Base-by-base conservation (phyloP, 2,329 filamentous ascomycete species). In the Huntiella omanensis region DNA sequence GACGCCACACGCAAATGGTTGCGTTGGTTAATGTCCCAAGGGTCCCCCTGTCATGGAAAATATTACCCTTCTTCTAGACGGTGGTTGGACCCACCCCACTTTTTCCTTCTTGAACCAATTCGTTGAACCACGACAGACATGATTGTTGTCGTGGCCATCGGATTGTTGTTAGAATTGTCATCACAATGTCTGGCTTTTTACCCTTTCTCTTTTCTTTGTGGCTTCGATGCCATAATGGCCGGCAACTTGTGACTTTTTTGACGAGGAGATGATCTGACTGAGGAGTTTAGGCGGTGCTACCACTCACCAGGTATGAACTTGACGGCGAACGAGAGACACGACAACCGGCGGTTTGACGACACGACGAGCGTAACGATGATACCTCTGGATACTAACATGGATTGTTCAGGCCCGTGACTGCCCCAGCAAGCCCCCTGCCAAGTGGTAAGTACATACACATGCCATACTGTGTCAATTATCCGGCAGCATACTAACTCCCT, bases 341-440 rank as follows among this genome's bases (percentile, higher is more conserved):
- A 49, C 40, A 15, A 39, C 15, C 15, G 19, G 15, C 15, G 19
- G 15, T 17, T 15, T 12, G 37, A 41, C 8, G 28, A 33, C 15
- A 12, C 40, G 22, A 41, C 40, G 15, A 41, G n/a, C 22, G 22
- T 3, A n/a, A 6, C 17, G 38, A 41, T 28, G 10, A 7, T 28
- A 35, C 33, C 43, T 32, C 16, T 33, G 41, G 11, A 41, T 19
- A 51, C 53, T 55, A 45, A 59, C 53, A 51, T 6, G 48, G 17
- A 8, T 32, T 17, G 5, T 32, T 33, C 54, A 85, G 82, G 82
- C 83, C 58, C 81, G 83, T 58, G 83, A 88, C 59, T 91, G 83
- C 73, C 83, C 83, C 58, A 84, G 77, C 71, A 81, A 82, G 67
- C 81, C 81, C 56, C 77, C 79, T 56, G 76, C 82, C 57, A 86